A percentile compares a stretch with the other conserved stretches of the same genome.
phyloP scores from a whole-genome alignment of 495 filamentous ascomycete genomes.

The Amniculicola lignicola region DNA sequence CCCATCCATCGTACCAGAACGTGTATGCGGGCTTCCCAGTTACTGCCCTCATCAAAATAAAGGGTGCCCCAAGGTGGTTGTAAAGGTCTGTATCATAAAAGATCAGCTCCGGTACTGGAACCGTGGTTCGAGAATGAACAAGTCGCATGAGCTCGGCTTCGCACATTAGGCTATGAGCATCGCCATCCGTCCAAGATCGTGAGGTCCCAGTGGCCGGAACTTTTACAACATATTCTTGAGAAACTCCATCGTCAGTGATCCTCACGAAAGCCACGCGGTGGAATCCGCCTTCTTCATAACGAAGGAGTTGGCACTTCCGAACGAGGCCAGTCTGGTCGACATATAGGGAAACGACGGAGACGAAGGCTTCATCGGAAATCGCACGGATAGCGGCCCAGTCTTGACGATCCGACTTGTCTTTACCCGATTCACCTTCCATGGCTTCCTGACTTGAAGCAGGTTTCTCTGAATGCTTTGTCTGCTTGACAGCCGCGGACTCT shows the following conservation, averaged over 20 bases:
- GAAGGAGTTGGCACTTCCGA: background rate
- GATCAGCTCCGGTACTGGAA: slow-evolving; percentile 40
- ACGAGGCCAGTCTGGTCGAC: background rate
- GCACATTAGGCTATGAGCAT: background rate
- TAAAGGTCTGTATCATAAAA: slow-evolving; percentile 18
- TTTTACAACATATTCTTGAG: background rate
- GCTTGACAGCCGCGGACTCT: background rate
- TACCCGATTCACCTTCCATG: background rate
- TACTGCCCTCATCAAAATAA: slow-evolving; percentile 38
- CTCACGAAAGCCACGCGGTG: background rate
- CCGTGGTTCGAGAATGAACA: background rate
- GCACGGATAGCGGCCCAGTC: background rate
- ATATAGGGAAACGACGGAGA: background rate
- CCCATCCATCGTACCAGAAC: slow-evolving; percentile 33
- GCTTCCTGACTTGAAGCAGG: background rate
- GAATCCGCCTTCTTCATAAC: background rate
- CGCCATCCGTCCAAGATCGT: background rate
- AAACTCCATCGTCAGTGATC: background rate
- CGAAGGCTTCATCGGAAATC: background rate
- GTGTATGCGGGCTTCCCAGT: slow-evolving; percentile 34
- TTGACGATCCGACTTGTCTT: background rate
- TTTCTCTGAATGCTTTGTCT: background rate
- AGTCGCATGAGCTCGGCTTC: background rate
- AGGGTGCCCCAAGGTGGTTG: slow-evolving; percentile 32
- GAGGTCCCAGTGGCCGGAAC: background rate